Base-by-base conservation (phyloP, 371 early-diverging fungal species). In the Chytridiales sp. region DNA sequence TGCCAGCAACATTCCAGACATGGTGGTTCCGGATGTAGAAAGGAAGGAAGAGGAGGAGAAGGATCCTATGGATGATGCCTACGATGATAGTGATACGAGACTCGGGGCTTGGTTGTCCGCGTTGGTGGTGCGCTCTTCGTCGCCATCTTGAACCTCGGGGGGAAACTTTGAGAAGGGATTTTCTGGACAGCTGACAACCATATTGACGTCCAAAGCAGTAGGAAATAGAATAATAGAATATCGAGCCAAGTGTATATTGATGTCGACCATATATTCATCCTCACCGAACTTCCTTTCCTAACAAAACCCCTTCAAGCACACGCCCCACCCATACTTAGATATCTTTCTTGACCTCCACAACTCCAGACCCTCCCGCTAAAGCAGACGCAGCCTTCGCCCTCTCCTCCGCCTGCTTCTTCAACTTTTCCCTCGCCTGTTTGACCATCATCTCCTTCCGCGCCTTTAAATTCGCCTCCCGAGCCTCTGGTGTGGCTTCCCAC, bases 391-490 rank as follows among this genome's bases (percentile, higher is more conserved):
- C 22, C 19, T 32, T n/a, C n/a, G n/a, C 48, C 32, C 29, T 48
- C 4, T 6, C 50, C n/a, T n/a, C n/a, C n/a, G n/a, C n/a, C n/a
- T n/a, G n/a, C 59, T 52, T 61, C 44, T 42, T 49, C 44, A 42
- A 35, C 40, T 56, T 44, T 24, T 62, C 63, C 34, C 92, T 84
- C 29, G 94, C 94, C 71, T 89, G 87, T 54, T 87, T 73, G 11
- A 94, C 82, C 93, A 94, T 92, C 63, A 81, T 85, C 66, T 91
- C 92, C 71, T 94, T 94, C 44, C 91, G 82, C 48, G 82, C 84
- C 63, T 82, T 79, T 58, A 94, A 78, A 36, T 84, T 81, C 30
- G 86, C 83, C 59, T 90, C 89, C 30, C 92, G 77, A 60, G 82
- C 90, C 30, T 82, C 82, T 1, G 89, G 80, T 48, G 82, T 86